Percentiles rank a stretch among this genome's conserved stretches.
phyloP scores from a whole-genome alignment of 768 basidiomycete genomes.

The Collybia sordida region DNA sequence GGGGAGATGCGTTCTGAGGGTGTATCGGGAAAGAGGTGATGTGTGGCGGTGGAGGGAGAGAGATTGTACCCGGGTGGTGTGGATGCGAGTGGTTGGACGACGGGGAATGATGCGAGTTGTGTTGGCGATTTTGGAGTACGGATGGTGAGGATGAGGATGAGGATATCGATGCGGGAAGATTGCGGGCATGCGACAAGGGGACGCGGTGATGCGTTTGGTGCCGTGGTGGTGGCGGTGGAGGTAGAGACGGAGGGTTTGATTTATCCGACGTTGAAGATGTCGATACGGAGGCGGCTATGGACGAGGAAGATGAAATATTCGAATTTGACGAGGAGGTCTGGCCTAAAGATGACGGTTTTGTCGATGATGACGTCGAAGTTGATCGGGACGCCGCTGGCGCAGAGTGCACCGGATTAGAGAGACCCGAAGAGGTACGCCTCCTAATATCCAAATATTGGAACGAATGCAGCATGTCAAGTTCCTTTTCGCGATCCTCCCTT shows the following conservation, averaged over 20 bases:
- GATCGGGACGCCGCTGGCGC: constrained; percentile 9
- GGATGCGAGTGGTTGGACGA: constrained; percentile 19
- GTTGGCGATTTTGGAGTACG: background rate
- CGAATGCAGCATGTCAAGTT: constrained; percentile 7
- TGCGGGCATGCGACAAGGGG: background rate
- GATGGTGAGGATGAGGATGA: background rate
- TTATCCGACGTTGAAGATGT: constrained; percentile 10
- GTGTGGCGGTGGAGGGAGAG: constrained; percentile 59
- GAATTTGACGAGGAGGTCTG: constrained; percentile 10
- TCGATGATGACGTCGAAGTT: constrained; percentile 15
- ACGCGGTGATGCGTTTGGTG: constrained; percentile 7
- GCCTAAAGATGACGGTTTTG: constrained; percentile 6
- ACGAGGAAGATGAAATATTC: constrained; percentile 10
- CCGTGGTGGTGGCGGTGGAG: constrained; percentile 11
- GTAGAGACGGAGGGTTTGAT: constrained; percentile 6
- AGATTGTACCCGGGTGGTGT: constrained; percentile 70
- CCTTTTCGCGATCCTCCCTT: constrained; percentile 2
- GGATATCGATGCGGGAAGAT: background rate
- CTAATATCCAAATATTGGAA: constrained; percentile 9
- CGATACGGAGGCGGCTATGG: constrained; percentile 10
- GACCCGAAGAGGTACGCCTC: constrained; percentile 6
- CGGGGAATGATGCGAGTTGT: constrained; percentile 9
- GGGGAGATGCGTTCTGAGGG: constrained; percentile 21
- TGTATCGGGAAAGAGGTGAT: constrained; percentile 36
- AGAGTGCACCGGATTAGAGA: constrained; percentile 3